Evolutionary conservation across 345 rosid species (phyloP), one percentile per base, ranked within the genome.

Genomic region (Hypericum perforatum): DNA sequence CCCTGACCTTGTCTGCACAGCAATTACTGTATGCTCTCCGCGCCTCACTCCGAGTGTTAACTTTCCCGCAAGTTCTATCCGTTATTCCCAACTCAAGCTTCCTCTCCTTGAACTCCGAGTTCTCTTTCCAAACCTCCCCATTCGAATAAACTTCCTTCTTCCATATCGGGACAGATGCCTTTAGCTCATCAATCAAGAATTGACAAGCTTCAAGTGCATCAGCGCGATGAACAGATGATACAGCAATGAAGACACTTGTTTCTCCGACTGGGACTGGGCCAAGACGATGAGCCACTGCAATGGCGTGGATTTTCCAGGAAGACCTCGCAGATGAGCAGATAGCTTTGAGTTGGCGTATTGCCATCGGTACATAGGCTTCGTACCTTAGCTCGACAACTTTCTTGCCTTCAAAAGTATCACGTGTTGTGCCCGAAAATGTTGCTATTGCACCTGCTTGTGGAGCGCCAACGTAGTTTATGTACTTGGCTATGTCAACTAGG

Each of bases 71-170:
- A 22, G 32, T 22, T 22, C 32, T 22, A 1, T 22, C 32, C 32
- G 32, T 22, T 4, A 22, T 22, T 22, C 32, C 32, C 4, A 22
- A 22, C 32, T 22, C 32, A 22, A 22, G 7, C 54, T 77, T 78
- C 52, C 86, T 76, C 70, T 77, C 84, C 56, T 73, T 22, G 51
- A 92, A 92, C 73, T 92, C 95, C 0, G 77, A 60, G 63, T 92
- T 92, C 74, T 92, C 97, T 73, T 92, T 92, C 97, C 98, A 92
- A 52, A 88, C 70, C 68, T 88, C 94, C 43, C 97, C 98, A 51
- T 80, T 78, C 11, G 82, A 56, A 59, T 92, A 88, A 38, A 92
- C 84, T 70, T 92, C 97, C 66, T 92, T 85, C 82, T 92, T 92
- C 95, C 95, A 92, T 40, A 85, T 82, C 0, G 95, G 95, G 56